Base-by-base conservation (phyloP, 164 flowering plant genomes). In the Buxus sempervirens region DNA sequence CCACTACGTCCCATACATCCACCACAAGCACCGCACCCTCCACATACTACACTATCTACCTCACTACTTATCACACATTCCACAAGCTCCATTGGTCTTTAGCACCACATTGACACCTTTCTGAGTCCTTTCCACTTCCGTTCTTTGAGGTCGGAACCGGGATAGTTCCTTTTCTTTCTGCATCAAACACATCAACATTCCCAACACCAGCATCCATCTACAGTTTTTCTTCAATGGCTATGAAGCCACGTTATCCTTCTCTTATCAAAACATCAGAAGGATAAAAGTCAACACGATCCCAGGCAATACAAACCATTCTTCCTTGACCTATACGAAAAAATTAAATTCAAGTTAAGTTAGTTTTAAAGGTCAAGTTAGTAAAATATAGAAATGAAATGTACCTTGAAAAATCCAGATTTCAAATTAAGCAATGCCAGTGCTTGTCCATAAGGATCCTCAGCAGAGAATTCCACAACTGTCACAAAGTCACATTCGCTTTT, bases 401-500 rank as follows among this genome's bases (percentile, higher is more conserved):
- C 98, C 88, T 73, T 79, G 71, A 87, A 60, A 71, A 71, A 54
- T 64, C 91, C 90, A 62, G 82, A 79, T 80, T 88, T 90, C 73
- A 86, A 67, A 84, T 91, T 80, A 16, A 90, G 62, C 78, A 91
- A 74, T 69, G 90, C 96, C 60, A 88, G 63, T n/a, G 97, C 90
- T 70, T 78, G 82, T 13, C 96, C 98, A 75, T 90, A 90, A 51
- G 97, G 98, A 68, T 82, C 21, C 64, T 84, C 86, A 19, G 80
- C 60, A 58, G 96, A 87, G 74, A 90, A 88, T 72, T 83, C 90
- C 38, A 88, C 88, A 1, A 82, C 87, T 56, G 98, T 90, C 60
- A 90, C 67, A 70, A 88, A 89, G 73, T 88, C 83, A 1, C 62
- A 61, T 54, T 86, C 95, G 49, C 24, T 68, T 72, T 76, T 83